A percentile compares a stretch with the other conserved stretches of the same genome.
These are phyloP conservation scores for Blastobotrys robertii DNA, from an alignment of 805 yeast genomes.

Conservation along the genomic window DNA sequence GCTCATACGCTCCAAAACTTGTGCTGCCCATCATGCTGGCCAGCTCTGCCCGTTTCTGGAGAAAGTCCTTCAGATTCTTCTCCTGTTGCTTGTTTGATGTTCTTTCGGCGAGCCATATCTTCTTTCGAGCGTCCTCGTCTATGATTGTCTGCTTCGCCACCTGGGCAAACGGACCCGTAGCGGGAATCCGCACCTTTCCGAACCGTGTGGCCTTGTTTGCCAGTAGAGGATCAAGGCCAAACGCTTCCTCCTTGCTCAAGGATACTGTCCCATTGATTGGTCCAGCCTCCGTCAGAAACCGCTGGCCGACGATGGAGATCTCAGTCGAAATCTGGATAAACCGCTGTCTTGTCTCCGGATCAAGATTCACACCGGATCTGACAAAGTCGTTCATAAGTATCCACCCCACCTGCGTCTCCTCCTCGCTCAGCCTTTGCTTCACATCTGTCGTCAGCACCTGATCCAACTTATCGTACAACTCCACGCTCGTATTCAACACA, in stretches of 20 bases:
- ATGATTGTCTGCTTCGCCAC: slow-evolving; percentile 51
- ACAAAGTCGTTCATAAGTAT: slow-evolving; percentile 77
- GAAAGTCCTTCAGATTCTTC: slow-evolving; percentile 43
- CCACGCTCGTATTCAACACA: slow-evolving; percentile 73
- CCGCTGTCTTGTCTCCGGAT: slow-evolving; percentile 46
- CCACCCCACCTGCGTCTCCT: slow-evolving; percentile 76
- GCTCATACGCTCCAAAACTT: slow-evolving; percentile 69
- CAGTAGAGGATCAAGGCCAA: slow-evolving; percentile 26
- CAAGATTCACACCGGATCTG: slow-evolving; percentile 81
- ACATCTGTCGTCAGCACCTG: slow-evolving; percentile 39
- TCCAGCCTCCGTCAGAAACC: slow-evolving; percentile 45
- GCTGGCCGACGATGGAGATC: slow-evolving; percentile 73
- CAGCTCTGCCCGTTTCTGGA: slow-evolving; percentile 56
- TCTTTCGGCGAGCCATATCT: slow-evolving; percentile 69
- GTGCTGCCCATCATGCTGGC: slow-evolving; percentile 64
- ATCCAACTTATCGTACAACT: slow-evolving; percentile 51
- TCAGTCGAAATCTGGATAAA: slow-evolving; percentile 74
- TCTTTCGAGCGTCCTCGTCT: slow-evolving; percentile 46
- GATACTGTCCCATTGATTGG: slow-evolving; percentile 21
- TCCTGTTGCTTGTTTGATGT: slow-evolving; percentile 58
- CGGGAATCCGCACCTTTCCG: slow-evolving; percentile 43
- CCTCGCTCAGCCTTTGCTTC: slow-evolving; percentile 40
- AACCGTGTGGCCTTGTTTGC: slow-evolving; percentile 19
- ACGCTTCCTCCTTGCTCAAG: slow-evolving; percentile 18
- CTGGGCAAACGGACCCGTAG: slow-evolving; percentile 56